Percentiles rank a stretch among this genome's conserved stretches.
Evolutionary conservation across 495 filamentous ascomycete genomes (phyloP).

Genomic region (Poronia punctata): DNA sequence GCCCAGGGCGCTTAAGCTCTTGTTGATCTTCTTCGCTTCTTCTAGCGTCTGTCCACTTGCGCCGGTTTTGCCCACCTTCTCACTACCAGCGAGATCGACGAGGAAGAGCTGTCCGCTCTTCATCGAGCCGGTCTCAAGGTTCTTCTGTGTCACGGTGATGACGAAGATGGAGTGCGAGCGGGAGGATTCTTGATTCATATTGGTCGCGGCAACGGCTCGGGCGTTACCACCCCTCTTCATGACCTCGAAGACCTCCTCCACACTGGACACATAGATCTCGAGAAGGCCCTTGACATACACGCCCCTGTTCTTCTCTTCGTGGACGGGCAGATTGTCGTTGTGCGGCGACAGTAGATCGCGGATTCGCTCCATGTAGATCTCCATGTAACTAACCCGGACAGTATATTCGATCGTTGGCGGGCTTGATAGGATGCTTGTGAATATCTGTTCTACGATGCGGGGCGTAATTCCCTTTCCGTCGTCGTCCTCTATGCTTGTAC

Average conservation of each 20-base stretch:
- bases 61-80: constrained; percentile 98
- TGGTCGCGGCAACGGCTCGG: constrained; percentile 92
- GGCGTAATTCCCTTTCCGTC: constrained; percentile 88
- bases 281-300: constrained; percentile 95
- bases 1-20: constrained; percentile 92
- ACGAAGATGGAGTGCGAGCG: constrained; percentile 98
- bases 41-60: constrained; percentile 96
- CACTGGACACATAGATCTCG: constrained; percentile 93
- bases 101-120: constrained; percentile 96
- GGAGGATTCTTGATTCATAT: constrained; percentile 99
- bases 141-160: constrained; percentile 95
- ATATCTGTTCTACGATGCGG: constrained; percentile 96
- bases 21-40: constrained; percentile 99
- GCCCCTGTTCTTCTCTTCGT: constrained; percentile 92
- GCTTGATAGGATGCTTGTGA: constrained; percentile 83
- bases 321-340: constrained; percentile 93
- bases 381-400: constrained; percentile 97
- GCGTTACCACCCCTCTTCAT: constrained; percentile 88
- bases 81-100: constrained; percentile 94
- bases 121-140: constrained; percentile 90
- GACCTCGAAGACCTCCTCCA: constrained; percentile 93
- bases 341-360: constrained; percentile 84
- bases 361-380: constrained; percentile 99
- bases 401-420: constrained; percentile 96
- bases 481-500: constrained; percentile 88